These are phyloP conservation scores for Pseudonectria foliicola DNA, from an alignment of 2,329 filamentous ascomycete genomes.

Conservation along the genomic window DNA sequence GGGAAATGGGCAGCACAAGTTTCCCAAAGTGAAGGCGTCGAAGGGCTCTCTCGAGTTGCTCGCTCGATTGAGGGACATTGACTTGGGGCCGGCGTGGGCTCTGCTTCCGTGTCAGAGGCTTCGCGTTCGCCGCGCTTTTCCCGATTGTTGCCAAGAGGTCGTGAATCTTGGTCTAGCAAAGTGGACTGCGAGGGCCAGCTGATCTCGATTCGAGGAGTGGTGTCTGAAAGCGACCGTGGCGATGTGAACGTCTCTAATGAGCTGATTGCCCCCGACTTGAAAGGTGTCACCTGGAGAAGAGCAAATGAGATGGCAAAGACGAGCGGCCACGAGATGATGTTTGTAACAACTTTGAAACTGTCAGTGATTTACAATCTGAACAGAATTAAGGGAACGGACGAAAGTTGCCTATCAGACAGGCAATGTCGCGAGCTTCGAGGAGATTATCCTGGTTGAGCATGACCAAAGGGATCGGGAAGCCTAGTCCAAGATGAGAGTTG, in stretches of 20 bases:
- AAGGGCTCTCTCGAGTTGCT: background rate
- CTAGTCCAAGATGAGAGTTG: conserved; percentile 44
- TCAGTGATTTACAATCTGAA: background rate
- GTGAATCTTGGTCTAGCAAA: conserved; percentile 4
- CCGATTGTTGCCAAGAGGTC: background rate
- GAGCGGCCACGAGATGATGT: conserved; percentile 27
- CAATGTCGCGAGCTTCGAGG: conserved; percentile 29
- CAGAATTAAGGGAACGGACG: conserved; percentile 23
- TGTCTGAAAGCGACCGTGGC: conserved; percentile 1
- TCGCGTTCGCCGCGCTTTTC: conserved; percentile 4
- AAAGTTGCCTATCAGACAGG: conserved; percentile 37
- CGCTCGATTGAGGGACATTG: conserved; percentile 7
- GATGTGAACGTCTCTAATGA: too few relatives aligned
- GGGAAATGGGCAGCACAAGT: conserved; percentile 20
- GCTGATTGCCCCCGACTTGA: background rate
- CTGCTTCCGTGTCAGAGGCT: conserved; percentile 1
- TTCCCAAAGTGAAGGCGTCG: conserved; percentile 6
- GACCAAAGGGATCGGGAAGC: conserved; percentile 43
- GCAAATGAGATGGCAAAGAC: conserved; percentile 22
- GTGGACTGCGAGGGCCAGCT: conserved; percentile 17
- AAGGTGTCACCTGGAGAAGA: conserved; percentile 7
- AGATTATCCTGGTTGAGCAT: conserved; percentile 34
- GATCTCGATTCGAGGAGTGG: conserved; percentile 7
- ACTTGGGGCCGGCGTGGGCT: background rate
- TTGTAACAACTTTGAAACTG: conserved; percentile 25